These are phyloP conservation scores for Lactarius akahatsu DNA, from an alignment of 768 basidiomycete species.

Conservation along the genomic window DNA sequence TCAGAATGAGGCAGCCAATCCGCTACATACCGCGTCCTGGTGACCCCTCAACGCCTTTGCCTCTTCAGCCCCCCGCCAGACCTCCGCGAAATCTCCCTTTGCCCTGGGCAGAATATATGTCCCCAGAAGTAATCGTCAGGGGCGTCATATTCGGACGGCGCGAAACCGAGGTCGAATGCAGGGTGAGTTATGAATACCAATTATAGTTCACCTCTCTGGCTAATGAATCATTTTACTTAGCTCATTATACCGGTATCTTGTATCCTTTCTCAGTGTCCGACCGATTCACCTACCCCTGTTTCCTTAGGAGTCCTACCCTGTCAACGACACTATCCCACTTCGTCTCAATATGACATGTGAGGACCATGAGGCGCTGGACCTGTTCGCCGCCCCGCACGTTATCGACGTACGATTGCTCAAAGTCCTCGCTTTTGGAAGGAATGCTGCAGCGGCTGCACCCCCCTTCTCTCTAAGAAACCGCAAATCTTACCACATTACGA, in stretches of 20 bases:
- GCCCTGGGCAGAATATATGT: constrained; percentile 8
- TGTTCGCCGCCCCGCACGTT: constrained; percentile 9
- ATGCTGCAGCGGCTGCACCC: not conserved
- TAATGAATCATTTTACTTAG: constrained; percentile 1
- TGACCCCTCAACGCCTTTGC: not conserved
- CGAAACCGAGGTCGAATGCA: constrained; percentile 21
- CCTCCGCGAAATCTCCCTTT: not conserved
- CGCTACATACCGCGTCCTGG: not conserved
- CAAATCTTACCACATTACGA: not conserved
- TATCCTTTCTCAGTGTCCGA: not conserved
- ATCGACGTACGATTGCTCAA: constrained; percentile 24
- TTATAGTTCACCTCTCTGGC: not conserved
- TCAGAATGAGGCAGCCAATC: constrained; percentile 6
- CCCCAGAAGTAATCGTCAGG: constrained; percentile 9
- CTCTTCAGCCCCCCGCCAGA: not conserved
- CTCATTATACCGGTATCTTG: constrained; percentile 14
- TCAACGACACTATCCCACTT: constrained; percentile 17
- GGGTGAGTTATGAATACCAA: not conserved
- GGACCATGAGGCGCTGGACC: constrained; percentile 7
- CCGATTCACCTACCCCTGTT: not conserved
- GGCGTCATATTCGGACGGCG: constrained; percentile 10
- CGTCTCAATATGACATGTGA: constrained; percentile 16
- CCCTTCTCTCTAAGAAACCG: constrained; percentile 7
- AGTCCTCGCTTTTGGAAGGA: constrained; percentile 20
- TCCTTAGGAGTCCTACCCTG: constrained; percentile 5